Base-by-base conservation (phyloP, 2,329 filamentous ascomycete species). In the Corynespora cassiicola region DNA sequence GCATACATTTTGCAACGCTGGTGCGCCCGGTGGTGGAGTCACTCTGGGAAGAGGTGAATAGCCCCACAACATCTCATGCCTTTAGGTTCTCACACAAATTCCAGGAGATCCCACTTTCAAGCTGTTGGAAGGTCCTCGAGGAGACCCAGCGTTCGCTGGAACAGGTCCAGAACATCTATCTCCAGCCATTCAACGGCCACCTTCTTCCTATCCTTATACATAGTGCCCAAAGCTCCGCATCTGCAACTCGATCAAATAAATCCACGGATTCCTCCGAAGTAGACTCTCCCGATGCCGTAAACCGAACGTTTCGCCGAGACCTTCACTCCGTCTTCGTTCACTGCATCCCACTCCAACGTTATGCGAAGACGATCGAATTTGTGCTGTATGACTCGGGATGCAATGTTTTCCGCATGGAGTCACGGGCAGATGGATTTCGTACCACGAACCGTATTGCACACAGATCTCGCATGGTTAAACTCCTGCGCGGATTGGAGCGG, bases 261-360 rank as follows among this genome's bases (percentile, higher is more conserved):
- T 20, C 71, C 71, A 24, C 65, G 75, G 43, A 59, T n/a, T 39
- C 41, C 1, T 38, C 35, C 7, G 47, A 57, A 11, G 35, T 42
- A 6, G 52, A 52, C 23, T 32, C 49, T 9, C 48, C 50, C 1
- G 48, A 56, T 24, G 42, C 44, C 19, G 48, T 45, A 58, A 50
- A 39, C 29, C 53, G 50, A 35, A 79, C 77, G 39, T 86, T 88
- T 54, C 73, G 71, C 11, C 71, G 77, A 31, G 84, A 88, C 47
- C 64, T 88, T 8, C 78, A 86, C 54, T 81, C 84, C 15, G 73
- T 87, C 15, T 77, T 88, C 46, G 78, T 80, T 28, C 85, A 86
- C 59, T 84, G 83, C 7, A 74, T 82, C 42, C 78, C 62, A 3
- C 41, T 77, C 3, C 70, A 70, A 23, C 70, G 75, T 4, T 70